Evolutionary conservation across 2,329 filamentous ascomycete genomes (phyloP).

Genomic region (Pseudonectria foliicola): DNA sequence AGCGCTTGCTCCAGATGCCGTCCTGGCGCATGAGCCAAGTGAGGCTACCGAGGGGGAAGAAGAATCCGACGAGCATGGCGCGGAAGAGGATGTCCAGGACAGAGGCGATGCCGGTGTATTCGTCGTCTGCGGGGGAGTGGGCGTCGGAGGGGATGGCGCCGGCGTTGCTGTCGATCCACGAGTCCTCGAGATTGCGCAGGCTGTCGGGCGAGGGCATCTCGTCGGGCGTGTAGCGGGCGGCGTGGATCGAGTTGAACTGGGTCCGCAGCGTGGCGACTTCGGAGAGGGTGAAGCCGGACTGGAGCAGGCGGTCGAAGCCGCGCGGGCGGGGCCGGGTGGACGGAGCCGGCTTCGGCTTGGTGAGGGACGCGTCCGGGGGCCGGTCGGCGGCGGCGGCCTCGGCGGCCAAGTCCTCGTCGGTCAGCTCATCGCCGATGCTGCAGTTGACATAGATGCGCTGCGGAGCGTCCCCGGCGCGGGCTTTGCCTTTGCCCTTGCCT

Average conservation of each 20-base stretch:
- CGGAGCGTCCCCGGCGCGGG: conserved; percentile 40
- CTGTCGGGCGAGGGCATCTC: conserved; percentile 76
- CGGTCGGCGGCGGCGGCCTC: conserved; percentile 48
- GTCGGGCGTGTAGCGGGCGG: conserved; percentile 76
- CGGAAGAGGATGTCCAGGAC: conserved; percentile 78
- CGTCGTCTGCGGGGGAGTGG: conserved; percentile 33
- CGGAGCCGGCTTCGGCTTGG: conserved; percentile 20
- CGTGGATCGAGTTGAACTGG: conserved; percentile 82
- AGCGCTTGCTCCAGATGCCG: conserved; percentile 76
- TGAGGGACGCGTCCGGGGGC: conserved; percentile 42
- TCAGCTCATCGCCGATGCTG: conserved; percentile 73
- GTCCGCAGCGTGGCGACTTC: conserved; percentile 81
- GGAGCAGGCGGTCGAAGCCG: conserved; percentile 82
- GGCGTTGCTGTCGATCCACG: conserved; percentile 74
- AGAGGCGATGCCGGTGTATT: conserved; percentile 42
- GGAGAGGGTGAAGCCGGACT: conserved; percentile 70
- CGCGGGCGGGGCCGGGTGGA: conserved; percentile 36
- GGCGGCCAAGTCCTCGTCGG: conserved; percentile 57
- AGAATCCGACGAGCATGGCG: conserved; percentile 86
- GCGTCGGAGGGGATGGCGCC: conserved; percentile 32
- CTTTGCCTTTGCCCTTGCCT: conserved; percentile 50
- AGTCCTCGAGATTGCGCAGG: conserved; percentile 74
- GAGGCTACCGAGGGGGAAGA: conserved; percentile 84
- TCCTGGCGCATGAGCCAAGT: conserved; percentile 82
- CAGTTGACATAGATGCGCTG: conserved; percentile 85